These are phyloP conservation scores for Zea luxurians DNA, from an alignment of 176 grass and related monocot species.

Conservation along the genomic window DNA sequence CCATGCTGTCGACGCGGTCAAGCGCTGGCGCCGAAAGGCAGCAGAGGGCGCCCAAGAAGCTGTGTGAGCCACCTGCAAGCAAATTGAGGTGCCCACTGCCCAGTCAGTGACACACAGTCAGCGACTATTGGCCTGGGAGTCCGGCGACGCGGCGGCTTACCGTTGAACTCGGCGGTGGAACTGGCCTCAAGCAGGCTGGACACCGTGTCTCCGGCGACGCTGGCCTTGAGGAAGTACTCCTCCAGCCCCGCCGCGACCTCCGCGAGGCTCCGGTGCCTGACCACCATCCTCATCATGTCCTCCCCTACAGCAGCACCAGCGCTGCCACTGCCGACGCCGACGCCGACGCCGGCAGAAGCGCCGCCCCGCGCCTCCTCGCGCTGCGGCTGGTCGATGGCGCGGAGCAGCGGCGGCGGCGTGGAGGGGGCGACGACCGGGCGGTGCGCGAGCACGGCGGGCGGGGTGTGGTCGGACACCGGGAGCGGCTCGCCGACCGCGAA, in stretches of 20 bases:
- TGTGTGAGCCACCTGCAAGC: conserved; percentile 49
- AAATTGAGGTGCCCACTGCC: background rate
- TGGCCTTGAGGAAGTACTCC: conserved; percentile 65
- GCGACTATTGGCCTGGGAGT: background rate
- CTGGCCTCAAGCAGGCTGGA: conserved; percentile 54
- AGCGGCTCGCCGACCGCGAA: conserved; percentile 84
- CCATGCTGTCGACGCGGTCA: conserved; percentile 50
- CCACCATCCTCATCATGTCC: conserved; percentile 50
- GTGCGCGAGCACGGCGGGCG: conserved; percentile 54
- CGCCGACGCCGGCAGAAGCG: background rate
- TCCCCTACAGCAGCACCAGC: too few species aligned
- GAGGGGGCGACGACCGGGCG: conserved; percentile 31
- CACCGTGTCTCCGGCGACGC: conserved; percentile 52
- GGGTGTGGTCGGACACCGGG: conserved; percentile 66
- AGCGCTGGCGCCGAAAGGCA: conserved; percentile 60
- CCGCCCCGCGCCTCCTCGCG: background rate
- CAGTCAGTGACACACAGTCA: background rate
- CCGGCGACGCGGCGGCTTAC: background rate
- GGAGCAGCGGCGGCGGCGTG: conserved; percentile 44
- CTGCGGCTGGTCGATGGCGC: conserved; percentile 31
- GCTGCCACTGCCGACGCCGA: too few species aligned
- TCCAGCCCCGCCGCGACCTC: conserved; percentile 73
- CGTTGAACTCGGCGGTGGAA: conserved; percentile 32
- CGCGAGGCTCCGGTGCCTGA: conserved; percentile 68
- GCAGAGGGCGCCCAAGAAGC: conserved; percentile 56